phyloP scores from a whole-genome alignment of 768 basidiomycete species.

The Tulasnella calospora region DNA sequence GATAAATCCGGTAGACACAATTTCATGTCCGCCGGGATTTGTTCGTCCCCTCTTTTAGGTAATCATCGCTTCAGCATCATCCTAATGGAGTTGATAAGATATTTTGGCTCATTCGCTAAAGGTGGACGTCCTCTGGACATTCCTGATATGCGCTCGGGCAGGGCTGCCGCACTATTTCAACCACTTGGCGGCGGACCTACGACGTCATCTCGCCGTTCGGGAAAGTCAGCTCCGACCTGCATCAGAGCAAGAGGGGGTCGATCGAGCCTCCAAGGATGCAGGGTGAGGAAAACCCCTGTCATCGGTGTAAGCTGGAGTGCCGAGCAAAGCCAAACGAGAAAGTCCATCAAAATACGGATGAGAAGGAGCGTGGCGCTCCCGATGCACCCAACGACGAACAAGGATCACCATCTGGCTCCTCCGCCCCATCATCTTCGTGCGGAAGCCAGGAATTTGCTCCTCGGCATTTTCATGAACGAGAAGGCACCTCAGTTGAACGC shows the following conservation, averaged over 20 bases:
- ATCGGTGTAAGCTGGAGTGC: neutral
- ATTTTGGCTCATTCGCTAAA: neutral
- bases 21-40: too few species aligned
- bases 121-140: neutral
- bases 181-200: neutral
- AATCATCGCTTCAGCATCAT: neutral
- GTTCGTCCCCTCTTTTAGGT: neutral
- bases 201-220: neutral
- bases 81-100: neutral
- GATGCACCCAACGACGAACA: neutral
- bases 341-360: neutral
- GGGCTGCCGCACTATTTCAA: neutral
- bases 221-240: neutral
- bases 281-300: neutral
- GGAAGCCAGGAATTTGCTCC: neutral
- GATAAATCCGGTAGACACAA: neutral
- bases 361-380: neutral
- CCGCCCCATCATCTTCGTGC: neutral
- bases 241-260: conserved; percentile 60
- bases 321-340: neutral
- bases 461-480: neutral
- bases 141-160: neutral
- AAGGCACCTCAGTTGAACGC: neutral
- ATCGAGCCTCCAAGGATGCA: conserved; percentile 57
- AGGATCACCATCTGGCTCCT: neutral